phyloP scores from a whole-genome alignment of 176 grass and related monocot genomes.

The Cenchrus fungigraminus region DNA sequence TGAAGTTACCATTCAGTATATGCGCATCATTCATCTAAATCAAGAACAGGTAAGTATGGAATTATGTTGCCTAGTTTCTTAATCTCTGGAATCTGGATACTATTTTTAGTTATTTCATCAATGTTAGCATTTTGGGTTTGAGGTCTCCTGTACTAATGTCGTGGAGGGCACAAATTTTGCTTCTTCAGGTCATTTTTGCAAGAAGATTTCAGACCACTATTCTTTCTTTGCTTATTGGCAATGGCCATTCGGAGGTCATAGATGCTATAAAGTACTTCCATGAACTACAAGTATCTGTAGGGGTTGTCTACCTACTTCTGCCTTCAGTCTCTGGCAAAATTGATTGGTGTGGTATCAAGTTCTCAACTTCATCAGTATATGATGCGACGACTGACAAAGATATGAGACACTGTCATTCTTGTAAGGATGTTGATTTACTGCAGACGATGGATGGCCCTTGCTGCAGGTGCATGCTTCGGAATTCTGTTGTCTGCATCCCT shows the following conservation, averaged over 20 bases:
- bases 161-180: slow-evolving; percentile 11
- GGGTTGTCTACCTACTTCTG: slow-evolving; percentile 74
- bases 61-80: neutral
- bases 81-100: neutral
- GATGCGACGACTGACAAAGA: slow-evolving; percentile 34
- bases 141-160: slow-evolving; percentile 2
- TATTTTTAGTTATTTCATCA: slow-evolving; percentile 16
- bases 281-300: slow-evolving; percentile 44
- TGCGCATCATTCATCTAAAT: slow-evolving; percentile 51
- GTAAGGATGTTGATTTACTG: slow-evolving; percentile 48
- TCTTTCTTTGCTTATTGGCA: slow-evolving; percentile 69
- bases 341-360: slow-evolving; percentile 72
- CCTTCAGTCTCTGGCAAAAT: slow-evolving; percentile 64
- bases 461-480: slow-evolving; percentile 61
- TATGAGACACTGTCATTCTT: slow-evolving; percentile 37
- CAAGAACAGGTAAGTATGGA: slow-evolving; percentile 58
- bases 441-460: slow-evolving; percentile 64
- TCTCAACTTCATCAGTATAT: slow-evolving; percentile 42
- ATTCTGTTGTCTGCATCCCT: slow-evolving; percentile 68
- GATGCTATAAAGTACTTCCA: slow-evolving; percentile 37
- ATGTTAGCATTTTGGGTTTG: neutral
- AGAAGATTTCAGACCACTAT: slow-evolving; percentile 67
- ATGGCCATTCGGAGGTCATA: slow-evolving; percentile 44
- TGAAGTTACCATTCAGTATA: slow-evolving; percentile 38
- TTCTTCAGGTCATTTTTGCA: slow-evolving; percentile 63